Conservation (phyloP, 1,284 basidiomycete species). For the Cutaneotrichosporon spelunceum region DNA sequence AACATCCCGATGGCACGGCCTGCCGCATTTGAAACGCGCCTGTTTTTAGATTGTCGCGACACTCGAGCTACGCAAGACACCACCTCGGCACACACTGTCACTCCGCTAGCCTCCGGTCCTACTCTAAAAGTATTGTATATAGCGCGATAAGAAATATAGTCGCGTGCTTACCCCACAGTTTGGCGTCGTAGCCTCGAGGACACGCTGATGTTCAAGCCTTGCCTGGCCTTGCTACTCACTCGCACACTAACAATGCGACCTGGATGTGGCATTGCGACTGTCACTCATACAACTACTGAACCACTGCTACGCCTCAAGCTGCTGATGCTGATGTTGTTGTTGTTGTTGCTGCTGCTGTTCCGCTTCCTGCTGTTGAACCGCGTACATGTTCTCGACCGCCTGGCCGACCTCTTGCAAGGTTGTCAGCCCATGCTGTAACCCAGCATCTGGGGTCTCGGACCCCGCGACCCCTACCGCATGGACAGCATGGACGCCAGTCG, state of each 20-base stretch:
- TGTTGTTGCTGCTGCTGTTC: background rate
- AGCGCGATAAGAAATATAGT: background rate
- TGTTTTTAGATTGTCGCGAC: slow-evolving; percentile 1
- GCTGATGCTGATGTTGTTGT: background rate
- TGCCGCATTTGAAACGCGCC: background rate
- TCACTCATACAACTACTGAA: slow-evolving; percentile 1
- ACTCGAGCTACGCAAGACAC: background rate
- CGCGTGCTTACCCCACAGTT: background rate
- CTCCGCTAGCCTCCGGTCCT: background rate
- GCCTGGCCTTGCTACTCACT: background rate
- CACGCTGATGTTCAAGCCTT: no score
- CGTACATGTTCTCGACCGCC: slow-evolving; percentile 25
- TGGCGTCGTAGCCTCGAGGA: background rate
- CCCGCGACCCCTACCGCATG: background rate
- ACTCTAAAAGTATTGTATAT: background rate
- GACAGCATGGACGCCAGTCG: background rate
- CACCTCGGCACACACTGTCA: background rate
- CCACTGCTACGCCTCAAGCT: background rate
- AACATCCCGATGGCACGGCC: background rate
- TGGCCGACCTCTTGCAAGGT: slow-evolving; percentile 18
- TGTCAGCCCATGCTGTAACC: background rate
- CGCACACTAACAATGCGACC: background rate
- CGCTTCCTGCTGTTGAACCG: slow-evolving; percentile 6
- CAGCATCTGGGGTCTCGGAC: background rate
- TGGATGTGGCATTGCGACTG: background rate